A percentile compares a stretch with the other conserved stretches of the same genome.
phyloP scores from a whole-genome alignment of 108 stramenopile species.

The Skeletonema grethae region DNA sequence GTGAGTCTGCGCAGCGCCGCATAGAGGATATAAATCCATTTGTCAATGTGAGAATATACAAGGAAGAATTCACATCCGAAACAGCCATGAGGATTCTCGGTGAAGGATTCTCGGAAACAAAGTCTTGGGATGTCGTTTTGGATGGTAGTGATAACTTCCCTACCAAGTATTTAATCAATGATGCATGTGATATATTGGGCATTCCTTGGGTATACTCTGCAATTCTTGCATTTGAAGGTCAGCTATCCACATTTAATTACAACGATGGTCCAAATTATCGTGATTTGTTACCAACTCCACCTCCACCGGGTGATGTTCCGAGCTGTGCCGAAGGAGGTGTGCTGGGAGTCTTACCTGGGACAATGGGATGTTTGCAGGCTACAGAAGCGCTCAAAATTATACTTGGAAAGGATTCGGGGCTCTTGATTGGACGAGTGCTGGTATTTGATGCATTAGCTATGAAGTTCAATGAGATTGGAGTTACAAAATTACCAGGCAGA shows the following conservation, averaged over 20 bases:
- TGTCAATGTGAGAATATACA: slow-evolving; percentile 68
- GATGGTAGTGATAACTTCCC: slow-evolving; percentile 97
- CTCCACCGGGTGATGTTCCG: slow-evolving; percentile 91
- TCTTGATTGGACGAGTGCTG: slow-evolving; percentile 74
- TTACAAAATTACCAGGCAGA: slow-evolving; percentile 49
- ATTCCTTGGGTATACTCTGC: slow-evolving; percentile 92
- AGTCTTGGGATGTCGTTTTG: slow-evolving; percentile 77
- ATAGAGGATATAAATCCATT: slow-evolving; percentile 86
- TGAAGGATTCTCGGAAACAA: slow-evolving; percentile 54
- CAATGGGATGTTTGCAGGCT: slow-evolving; percentile 95
- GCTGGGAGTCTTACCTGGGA: slow-evolving; percentile 91
- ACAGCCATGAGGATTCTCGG: slow-evolving; percentile 69
- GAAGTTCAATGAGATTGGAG: slow-evolving; percentile 77
- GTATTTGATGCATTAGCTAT: slow-evolving; percentile 86
- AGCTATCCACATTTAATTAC: slow-evolving; percentile 85
- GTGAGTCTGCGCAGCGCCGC: slow-evolving; percentile 70
- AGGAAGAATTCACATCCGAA: slow-evolving; percentile 81
- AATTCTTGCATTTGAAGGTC: slow-evolving; percentile 95
- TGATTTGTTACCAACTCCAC: slow-evolving; percentile 89
- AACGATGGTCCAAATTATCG: slow-evolving; percentile 85
- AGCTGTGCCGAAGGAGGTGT: slow-evolving; percentile 97
- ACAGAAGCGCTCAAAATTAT: slow-evolving; percentile 90
- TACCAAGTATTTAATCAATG: slow-evolving; percentile 94
- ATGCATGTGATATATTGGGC: slow-evolving; percentile 84
- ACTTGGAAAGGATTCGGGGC: slow-evolving; percentile 61